Evolutionary conservation across 805 yeast genomes (phyloP).

Genomic region (Wickerhamiella brachini): DNA sequence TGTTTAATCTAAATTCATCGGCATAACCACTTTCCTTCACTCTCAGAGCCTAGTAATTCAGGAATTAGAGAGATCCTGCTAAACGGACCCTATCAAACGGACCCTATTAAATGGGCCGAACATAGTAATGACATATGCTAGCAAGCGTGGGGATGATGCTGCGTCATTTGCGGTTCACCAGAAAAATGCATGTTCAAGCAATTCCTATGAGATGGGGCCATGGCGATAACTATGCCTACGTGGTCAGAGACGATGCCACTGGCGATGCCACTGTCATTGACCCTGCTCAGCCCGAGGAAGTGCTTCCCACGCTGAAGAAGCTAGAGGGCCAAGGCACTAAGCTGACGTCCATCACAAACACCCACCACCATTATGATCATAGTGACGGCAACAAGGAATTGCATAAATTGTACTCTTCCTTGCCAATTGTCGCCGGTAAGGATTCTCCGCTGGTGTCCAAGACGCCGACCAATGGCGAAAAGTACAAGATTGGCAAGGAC

Average conservation of each 20-base stretch:
- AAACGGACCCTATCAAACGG: too few relatives aligned
- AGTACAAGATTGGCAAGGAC: constrained; percentile 47
- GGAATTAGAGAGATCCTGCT: too few relatives aligned
- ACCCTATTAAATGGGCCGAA: too few relatives aligned
- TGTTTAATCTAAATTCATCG: background rate
- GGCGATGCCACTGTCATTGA: constrained; percentile 73
- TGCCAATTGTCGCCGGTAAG: constrained; percentile 71
- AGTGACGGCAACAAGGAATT: constrained; percentile 63
- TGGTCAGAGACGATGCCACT: constrained; percentile 54
- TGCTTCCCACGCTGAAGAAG: constrained; percentile 32
- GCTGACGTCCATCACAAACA: constrained; percentile 70
- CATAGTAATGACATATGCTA: too few relatives aligned
- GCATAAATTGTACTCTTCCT: constrained; percentile 26
- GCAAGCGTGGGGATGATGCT: background rate
- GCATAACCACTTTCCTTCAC: too few relatives aligned
- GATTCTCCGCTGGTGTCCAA: constrained; percentile 61
- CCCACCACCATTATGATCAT: constrained; percentile 95
- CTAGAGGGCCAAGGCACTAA: constrained; percentile 28
- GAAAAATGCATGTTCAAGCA: constrained; percentile 59
- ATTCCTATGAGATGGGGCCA: constrained; percentile 92
- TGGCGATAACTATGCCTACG: constrained; percentile 83
- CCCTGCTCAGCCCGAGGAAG: constrained; percentile 79
- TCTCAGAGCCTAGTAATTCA: too few relatives aligned
- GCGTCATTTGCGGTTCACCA: background rate
- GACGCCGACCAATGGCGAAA: constrained; percentile 54